These are phyloP conservation scores for Viola odorata DNA, from an alignment of 345 rosid species.

Conservation along the genomic window DNA sequence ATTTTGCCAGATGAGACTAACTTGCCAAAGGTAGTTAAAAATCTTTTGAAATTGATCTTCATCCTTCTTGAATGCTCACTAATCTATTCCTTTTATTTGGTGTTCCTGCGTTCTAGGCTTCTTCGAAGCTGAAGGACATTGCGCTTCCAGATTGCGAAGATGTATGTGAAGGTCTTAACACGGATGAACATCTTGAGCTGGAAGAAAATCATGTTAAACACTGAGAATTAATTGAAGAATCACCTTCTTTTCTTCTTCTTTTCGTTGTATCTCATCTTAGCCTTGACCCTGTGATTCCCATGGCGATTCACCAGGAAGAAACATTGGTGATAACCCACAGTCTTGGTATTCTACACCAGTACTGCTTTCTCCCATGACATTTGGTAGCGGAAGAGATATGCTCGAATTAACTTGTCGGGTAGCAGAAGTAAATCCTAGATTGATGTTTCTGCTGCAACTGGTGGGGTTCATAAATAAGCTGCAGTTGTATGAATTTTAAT, in stretches of 20 bases:
- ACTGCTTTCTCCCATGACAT: conserved; percentile 53
- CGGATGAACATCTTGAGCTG: no score
- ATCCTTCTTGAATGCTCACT: not conserved
- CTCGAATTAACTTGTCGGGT: conserved; percentile 51
- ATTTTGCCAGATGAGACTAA: conserved; percentile 27
- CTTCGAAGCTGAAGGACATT: conserved; percentile 32
- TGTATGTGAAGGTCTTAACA: conserved; percentile 48
- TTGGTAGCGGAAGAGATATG: conserved; percentile 54
- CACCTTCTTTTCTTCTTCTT: conserved; percentile 71
- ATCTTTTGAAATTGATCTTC: not conserved
- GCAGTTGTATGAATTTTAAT: no score
- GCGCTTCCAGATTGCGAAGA: conserved; percentile 42
- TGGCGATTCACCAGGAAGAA: conserved; percentile 52
- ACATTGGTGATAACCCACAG: conserved; percentile 48
- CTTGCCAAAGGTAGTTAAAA: conserved; percentile 31
- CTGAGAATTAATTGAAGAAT: no score
- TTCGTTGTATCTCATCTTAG: conserved; percentile 80
- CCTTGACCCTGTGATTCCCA: conserved; percentile 78
- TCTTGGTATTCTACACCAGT: conserved; percentile 64
- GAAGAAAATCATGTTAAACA: no score
- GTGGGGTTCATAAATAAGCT: conserved; percentile 37
- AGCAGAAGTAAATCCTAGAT: conserved; percentile 35
- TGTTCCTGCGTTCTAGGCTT: conserved; percentile 26
- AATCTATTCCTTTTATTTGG: not conserved
- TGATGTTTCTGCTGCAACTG: conserved; percentile 37